Evolutionary conservation across 345 rosid genomes (phyloP), one percentile per base, ranked within the genome.

Genomic region (Acer saccharum): DNA sequence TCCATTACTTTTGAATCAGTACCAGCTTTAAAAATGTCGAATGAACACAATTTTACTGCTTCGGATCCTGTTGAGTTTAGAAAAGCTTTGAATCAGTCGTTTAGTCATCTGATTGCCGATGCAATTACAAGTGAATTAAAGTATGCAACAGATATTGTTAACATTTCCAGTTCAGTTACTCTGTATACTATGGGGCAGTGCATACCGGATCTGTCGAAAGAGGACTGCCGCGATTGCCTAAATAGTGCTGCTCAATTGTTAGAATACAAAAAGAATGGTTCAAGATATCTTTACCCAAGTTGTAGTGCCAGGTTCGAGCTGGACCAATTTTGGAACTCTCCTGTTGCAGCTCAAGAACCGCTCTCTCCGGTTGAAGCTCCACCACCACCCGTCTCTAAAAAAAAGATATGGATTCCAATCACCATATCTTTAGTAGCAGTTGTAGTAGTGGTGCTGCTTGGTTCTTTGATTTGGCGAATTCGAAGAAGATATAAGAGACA

Each of bases 151-250:
- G 9, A 41, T 1, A 55, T 17, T 13, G 65, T 60, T 25, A 48
- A 20, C 11, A 2, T 74, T 12, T 66, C 69, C 21, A 8, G n/a
- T 9, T 6, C 0, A 0, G 14, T 13, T 3, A 72, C 14, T 0
- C 18, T 83, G 48, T 72, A 75, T 43, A 46, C 23, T 21, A 39
- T 72, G 18, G 82, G 57, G 27, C 79, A 84, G 61, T 79, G 87
- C 81, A 76, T 75, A 2, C 76, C 74, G 0, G 69, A 79, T 71
- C 6, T 84, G n/a, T 64, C 81, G 0, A 27, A 20, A 3, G 17
- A 6, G 18, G 64, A 57, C 5, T 84, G 83, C 43, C 2, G 1
- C 4, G 46, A 3, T 5, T 84, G 79, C 69, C 44, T 65, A 5
- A 5, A 1, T 0, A 12, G 17, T 14, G 74, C 76, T 6, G 20